These are phyloP conservation scores for Endogone sp. DNA, from an alignment of 192 early-diverging fungal species.

Conservation along the genomic window DNA sequence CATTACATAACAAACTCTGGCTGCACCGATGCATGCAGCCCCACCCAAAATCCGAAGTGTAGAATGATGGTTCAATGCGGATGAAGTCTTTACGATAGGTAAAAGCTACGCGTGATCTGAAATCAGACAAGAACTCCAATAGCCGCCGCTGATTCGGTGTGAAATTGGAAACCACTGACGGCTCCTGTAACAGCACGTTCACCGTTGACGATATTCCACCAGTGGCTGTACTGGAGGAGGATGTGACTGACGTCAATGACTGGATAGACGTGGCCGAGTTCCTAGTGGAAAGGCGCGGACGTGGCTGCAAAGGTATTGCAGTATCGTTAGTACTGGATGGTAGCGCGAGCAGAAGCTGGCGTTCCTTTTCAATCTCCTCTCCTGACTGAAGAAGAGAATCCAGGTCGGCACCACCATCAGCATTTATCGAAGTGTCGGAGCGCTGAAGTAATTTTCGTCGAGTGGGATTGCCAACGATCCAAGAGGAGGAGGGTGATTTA, in stretches of 20 bases:
- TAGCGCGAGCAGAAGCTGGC: too few relatives aligned
- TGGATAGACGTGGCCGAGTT: neutral
- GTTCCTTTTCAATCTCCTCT: too few relatives aligned
- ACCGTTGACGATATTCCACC: too few relatives aligned
- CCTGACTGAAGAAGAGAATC: too few relatives aligned
- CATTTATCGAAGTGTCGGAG: too few relatives aligned
- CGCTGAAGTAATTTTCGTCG: too few relatives aligned
- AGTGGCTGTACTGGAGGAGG: neutral
- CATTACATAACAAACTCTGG: conserved; percentile 83
- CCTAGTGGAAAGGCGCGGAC: neutral
- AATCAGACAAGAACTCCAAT: neutral
- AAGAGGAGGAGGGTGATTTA: too few relatives aligned
- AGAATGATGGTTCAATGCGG: conserved; percentile 61
- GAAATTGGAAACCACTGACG: neutral
- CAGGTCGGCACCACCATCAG: too few relatives aligned
- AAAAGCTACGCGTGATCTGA: neutral
- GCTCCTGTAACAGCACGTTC: too few relatives aligned
- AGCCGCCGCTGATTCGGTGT: neutral
- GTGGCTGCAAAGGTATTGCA: neutral
- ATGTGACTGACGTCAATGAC: neutral
- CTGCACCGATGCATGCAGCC: conserved; percentile 93
- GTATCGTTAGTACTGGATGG: too few relatives aligned
- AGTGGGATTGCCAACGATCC: too few relatives aligned
- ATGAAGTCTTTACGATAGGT: conserved; percentile 82
- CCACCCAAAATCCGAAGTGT: conserved; percentile 81